phyloP scores from a whole-genome alignment of 768 basidiomycete genomes.

The Suillus alpinus region DNA sequence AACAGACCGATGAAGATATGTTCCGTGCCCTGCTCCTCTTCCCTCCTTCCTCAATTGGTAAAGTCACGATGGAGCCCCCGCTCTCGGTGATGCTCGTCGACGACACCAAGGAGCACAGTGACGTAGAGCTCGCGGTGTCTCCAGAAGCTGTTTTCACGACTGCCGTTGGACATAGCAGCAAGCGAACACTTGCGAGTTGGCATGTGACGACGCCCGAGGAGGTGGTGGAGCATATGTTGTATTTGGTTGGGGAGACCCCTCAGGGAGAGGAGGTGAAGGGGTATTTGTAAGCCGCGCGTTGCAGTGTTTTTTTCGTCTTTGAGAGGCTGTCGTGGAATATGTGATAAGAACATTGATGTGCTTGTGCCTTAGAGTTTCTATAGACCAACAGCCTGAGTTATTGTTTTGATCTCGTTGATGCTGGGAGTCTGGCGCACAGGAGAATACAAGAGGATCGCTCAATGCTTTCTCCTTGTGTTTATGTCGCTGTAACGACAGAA shows the following conservation, averaged over 20 bases:
- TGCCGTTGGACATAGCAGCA: constrained; percentile 86
- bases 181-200: constrained; percentile 89
- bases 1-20: constrained; percentile 97
- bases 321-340: not conserved
- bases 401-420: not conserved
- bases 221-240: constrained; percentile 76
- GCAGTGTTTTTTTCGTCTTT: not conserved
- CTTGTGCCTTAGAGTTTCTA: not conserved
- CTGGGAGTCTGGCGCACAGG: not conserved
- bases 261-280: not conserved
- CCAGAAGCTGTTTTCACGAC: constrained; percentile 84
- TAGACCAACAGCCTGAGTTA: not conserved
- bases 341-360: not conserved
- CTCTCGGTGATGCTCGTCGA: constrained; percentile 44
- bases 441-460: too few species aligned
- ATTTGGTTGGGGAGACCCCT: constrained; percentile 45
- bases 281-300: not conserved
- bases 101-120: constrained; percentile 19
- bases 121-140: constrained; percentile 59
- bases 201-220: constrained; percentile 89
- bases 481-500: too few species aligned
- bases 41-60: constrained; percentile 33
- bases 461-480: too few species aligned
- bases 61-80: constrained; percentile 54
- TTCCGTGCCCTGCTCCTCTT: constrained; percentile 84